phyloP scores from a whole-genome alignment of 139 green algal genomes.

The Spirogloea muscicola region DNA sequence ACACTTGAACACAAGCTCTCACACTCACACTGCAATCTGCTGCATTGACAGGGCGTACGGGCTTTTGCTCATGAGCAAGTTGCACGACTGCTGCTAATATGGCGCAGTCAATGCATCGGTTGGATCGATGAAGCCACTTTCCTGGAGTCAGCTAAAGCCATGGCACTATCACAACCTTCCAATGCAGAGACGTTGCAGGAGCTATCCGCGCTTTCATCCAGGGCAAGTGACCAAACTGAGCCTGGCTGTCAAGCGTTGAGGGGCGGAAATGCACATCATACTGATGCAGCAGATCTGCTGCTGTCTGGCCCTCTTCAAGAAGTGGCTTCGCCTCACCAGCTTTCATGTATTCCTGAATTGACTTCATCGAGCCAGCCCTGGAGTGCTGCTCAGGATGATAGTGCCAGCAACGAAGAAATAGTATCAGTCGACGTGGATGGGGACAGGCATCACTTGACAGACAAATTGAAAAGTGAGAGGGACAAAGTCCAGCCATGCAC shows the following conservation, averaged over 20 bases:
- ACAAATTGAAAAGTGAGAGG: background rate
- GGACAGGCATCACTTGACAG: background rate
- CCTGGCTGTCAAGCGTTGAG: too few relatives aligned
- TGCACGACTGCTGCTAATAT: background rate
- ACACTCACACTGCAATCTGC: background rate
- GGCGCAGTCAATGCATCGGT: background rate
- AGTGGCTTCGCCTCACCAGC: too few relatives aligned
- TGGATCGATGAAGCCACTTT: background rate
- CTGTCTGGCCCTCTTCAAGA: too few relatives aligned
- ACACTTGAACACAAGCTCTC: background rate
- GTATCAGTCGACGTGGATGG: background rate
- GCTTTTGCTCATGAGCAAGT: conserved; percentile 5
- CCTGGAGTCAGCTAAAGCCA: background rate
- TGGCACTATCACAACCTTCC: background rate
- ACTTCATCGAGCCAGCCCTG: too few relatives aligned
- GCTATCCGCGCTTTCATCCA: background rate
- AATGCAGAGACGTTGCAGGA: background rate
- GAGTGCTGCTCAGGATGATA: background rate
- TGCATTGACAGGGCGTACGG: background rate
- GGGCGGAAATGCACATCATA: too few relatives aligned
- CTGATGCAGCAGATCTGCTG: too few relatives aligned
- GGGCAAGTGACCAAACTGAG: too few relatives aligned
- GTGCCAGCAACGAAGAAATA: background rate
- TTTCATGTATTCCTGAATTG: too few relatives aligned
- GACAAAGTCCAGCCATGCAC: background rate